These are phyloP conservation scores for Prunus mira DNA, from an alignment of 306 rosid species.

Conservation along the genomic window DNA sequence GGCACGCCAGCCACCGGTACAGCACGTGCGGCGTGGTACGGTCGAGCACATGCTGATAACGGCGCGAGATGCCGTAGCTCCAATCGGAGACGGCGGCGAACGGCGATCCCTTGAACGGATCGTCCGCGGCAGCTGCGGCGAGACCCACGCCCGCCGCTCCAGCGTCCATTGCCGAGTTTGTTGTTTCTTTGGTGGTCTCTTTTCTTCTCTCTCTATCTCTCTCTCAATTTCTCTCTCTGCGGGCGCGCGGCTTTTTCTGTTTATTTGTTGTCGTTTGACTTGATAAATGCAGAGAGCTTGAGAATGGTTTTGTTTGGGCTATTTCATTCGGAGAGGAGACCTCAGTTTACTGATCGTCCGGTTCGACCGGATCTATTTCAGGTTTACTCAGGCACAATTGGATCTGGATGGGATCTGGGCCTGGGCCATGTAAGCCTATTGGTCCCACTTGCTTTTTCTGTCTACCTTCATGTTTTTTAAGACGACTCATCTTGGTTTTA, in stretches of 20 bases:
- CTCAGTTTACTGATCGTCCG: constrained; percentile 23
- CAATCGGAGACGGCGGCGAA: constrained; percentile 50
- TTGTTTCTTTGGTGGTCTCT: background rate
- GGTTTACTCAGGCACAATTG: background rate
- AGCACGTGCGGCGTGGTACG: constrained; percentile 63
- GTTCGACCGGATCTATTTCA: background rate
- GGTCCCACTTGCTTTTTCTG: too few relatives aligned
- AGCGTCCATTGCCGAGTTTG: constrained; percentile 41
- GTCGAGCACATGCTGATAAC: constrained; percentile 82
- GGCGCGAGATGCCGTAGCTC: constrained; percentile 46
- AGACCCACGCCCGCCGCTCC: constrained; percentile 45
- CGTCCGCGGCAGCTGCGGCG: constrained; percentile 23
- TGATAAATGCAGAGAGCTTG: background rate
- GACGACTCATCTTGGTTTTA: too few relatives aligned
- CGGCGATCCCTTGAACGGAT: constrained; percentile 29
- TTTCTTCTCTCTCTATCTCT: too few relatives aligned
- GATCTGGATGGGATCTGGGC: background rate
- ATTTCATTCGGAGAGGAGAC: background rate
- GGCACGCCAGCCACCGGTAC: constrained; percentile 64
- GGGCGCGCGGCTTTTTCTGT: background rate
- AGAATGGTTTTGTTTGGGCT: background rate
- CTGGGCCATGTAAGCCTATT: background rate
- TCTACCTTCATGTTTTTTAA: too few relatives aligned
- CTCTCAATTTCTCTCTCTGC: background rate
- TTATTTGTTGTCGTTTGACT: background rate